These are phyloP conservation scores for Aspergillus unguis DNA, from an alignment of 2,329 filamentous ascomycete species.

Conservation along the genomic window DNA sequence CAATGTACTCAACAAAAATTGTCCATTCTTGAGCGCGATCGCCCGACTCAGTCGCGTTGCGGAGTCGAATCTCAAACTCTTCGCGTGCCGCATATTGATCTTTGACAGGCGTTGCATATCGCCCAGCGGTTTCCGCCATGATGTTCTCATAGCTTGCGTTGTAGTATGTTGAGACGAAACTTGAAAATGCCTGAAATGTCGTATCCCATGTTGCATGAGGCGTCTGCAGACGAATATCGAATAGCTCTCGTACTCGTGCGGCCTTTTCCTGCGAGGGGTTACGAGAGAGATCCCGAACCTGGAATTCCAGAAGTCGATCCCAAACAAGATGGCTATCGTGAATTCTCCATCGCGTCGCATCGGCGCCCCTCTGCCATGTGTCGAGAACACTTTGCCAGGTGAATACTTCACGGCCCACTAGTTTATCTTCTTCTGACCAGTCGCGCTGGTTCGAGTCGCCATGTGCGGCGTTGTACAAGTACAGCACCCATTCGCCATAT, in stretches of 20 bases:
- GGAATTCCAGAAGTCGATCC: constrained; percentile 58
- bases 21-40: constrained; percentile 54
- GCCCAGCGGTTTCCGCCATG: constrained; percentile 54
- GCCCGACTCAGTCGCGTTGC: constrained; percentile 49
- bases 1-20: constrained; percentile 66
- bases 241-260: constrained; percentile 49
- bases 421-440: constrained; percentile 56
- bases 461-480: constrained; percentile 53
- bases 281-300: constrained; percentile 52
- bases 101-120: constrained; percentile 42
- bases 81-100: constrained; percentile 53
- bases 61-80: constrained; percentile 53
- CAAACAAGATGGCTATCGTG: constrained; percentile 61
- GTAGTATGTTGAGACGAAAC: constrained; percentile 56
- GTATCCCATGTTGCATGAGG: constrained; percentile 60
- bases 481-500: constrained; percentile 60
- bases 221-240: constrained; percentile 53
- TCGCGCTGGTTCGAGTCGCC: constrained; percentile 36
- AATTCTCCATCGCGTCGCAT: constrained; percentile 58
- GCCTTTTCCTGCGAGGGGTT: constrained; percentile 49
- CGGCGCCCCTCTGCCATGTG: constrained; percentile 55
- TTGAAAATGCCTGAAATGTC: constrained; percentile 59
- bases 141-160: constrained; percentile 55
- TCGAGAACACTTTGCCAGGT: constrained; percentile 54
- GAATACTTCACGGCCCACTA: constrained; percentile 59